Evolutionary conservation across 768 basidiomycete genomes (phyloP).

Genomic region (Lactarius sp.): DNA sequence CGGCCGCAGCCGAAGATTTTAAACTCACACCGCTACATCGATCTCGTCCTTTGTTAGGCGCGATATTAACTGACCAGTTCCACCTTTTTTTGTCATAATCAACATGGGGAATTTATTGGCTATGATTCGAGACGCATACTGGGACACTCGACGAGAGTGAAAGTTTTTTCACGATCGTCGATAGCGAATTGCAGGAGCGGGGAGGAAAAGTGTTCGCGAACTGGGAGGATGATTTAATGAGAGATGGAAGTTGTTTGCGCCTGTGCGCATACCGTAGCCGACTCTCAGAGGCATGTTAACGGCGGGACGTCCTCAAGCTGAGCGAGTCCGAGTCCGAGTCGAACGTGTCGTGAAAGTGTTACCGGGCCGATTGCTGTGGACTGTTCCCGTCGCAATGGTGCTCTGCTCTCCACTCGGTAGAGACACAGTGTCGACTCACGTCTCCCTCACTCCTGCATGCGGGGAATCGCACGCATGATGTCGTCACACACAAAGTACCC

Average conservation of each 20-base stretch:
- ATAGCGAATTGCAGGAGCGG: constrained; percentile 84
- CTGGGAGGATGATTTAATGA: constrained; percentile 32
- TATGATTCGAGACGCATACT: constrained; percentile 40
- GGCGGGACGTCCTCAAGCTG: not conserved
- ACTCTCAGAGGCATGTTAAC: constrained; percentile 26
- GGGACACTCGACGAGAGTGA: constrained; percentile 85
- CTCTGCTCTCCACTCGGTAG: too few species aligned
- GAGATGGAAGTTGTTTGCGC: not conserved
- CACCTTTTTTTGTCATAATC: constrained; percentile 44
- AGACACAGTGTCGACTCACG: not conserved
- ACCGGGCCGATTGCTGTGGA: not conserved
- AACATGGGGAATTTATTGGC: not conserved
- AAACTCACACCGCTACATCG: constrained; percentile 71
- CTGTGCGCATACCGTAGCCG: constrained; percentile 28
- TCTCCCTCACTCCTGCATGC: not conserved
- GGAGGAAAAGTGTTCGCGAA: constrained; percentile 87
- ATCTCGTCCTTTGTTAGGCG: constrained; percentile 71
- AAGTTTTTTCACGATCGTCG: constrained; percentile 62
- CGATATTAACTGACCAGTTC: constrained; percentile 79
- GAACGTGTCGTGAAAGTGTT: too few species aligned
- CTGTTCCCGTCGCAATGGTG: too few species aligned
- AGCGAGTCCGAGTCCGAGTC: not conserved
- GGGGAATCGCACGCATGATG: constrained; percentile 8
- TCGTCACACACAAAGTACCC: constrained; percentile 32
- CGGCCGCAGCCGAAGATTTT: not conserved